Evolutionary conservation across 495 filamentous ascomycete species (phyloP).

Genomic region (Penicillium tannophilum): DNA sequence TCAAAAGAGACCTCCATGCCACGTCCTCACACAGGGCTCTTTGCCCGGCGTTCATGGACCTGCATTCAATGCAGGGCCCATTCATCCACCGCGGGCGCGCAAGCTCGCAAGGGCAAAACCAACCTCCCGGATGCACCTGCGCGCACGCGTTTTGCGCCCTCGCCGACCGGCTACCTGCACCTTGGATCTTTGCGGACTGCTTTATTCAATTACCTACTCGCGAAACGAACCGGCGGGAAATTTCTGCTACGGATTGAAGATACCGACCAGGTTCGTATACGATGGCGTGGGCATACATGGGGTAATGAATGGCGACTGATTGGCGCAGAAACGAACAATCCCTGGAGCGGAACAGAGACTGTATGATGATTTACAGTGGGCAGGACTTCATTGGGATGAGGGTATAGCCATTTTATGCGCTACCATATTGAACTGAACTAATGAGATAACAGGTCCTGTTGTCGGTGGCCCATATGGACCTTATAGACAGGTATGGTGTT

Average conservation of each 20-base stretch:
- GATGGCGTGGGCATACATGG: not conserved
- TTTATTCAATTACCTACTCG: slow-evolving; percentile 87
- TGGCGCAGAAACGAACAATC: slow-evolving; percentile 70
- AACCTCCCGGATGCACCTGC: slow-evolving; percentile 64
- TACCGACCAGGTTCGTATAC: slow-evolving; percentile 74
- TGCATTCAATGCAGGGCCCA: slow-evolving; percentile 44
- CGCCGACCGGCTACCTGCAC: slow-evolving; percentile 91
- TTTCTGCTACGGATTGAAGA: slow-evolving; percentile 93
- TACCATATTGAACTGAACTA: not conserved
- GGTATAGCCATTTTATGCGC: slow-evolving; percentile 42
- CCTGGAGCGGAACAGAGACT: slow-evolving; percentile 74
- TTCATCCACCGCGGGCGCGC: slow-evolving; percentile 32
- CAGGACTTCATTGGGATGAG: slow-evolving; percentile 92
- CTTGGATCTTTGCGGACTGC: slow-evolving; percentile 90
- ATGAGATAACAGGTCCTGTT: slow-evolving; percentile 62
- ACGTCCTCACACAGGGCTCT: slow-evolving; percentile 25
- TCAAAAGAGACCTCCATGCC: slow-evolving; percentile 27
- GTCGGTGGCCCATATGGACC: slow-evolving; percentile 79
- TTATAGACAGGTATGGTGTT: slow-evolving; percentile 73
- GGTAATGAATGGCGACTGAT: slow-evolving; percentile 31
- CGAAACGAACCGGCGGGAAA: slow-evolving; percentile 86
- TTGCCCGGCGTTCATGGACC: slow-evolving; percentile 44
- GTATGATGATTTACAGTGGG: slow-evolving; percentile 81
- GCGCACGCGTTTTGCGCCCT: slow-evolving; percentile 92
- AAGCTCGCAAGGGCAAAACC: slow-evolving; percentile 29